Conservation (phyloP, 2,329 filamentous ascomycete species). For the Emmonsiellopsis sp. region DNA sequence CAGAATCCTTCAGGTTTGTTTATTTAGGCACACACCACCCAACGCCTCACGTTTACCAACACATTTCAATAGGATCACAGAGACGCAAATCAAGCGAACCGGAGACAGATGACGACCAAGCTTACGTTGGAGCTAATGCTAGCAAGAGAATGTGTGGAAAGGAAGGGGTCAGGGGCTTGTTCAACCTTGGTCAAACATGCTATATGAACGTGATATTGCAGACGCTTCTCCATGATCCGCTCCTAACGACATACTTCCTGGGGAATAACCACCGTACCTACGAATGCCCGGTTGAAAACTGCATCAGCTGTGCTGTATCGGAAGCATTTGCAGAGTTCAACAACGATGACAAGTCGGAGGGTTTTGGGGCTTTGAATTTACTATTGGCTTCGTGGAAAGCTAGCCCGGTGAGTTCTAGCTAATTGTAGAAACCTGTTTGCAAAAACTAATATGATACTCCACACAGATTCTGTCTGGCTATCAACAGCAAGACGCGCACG, state of each 20-base stretch:
- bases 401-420: slow-evolving; percentile 33
- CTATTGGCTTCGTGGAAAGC: slow-evolving; percentile 85
- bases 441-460: not conserved
- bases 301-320: slow-evolving; percentile 52
- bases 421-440: not conserved
- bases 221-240: slow-evolving; percentile 84
- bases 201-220: slow-evolving; percentile 97
- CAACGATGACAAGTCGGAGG: slow-evolving; percentile 61
- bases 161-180: slow-evolving; percentile 81
- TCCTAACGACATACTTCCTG: slow-evolving; percentile 85
- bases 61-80: slow-evolving; percentile 15
- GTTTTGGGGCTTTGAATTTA: slow-evolving; percentile 83
- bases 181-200: slow-evolving; percentile 97
- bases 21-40: slow-evolving; percentile 1
- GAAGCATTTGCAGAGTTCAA: slow-evolving; percentile 57
- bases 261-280: slow-evolving; percentile 75
- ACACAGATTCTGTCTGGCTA: slow-evolving; percentile 68
- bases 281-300: slow-evolving; percentile 56
- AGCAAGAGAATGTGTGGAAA: slow-evolving; percentile 73
- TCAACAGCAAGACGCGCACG: slow-evolving; percentile 92
- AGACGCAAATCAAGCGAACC: slow-evolving; percentile 26
- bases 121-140: slow-evolving; percentile 70
- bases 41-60: slow-evolving; percentile 5
- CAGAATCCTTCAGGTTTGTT: slow-evolving; percentile 14
- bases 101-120: slow-evolving; percentile 54